Base-by-base conservation (phyloP, 768 basidiomycete genomes). In the Lentinula edodes region DNA sequence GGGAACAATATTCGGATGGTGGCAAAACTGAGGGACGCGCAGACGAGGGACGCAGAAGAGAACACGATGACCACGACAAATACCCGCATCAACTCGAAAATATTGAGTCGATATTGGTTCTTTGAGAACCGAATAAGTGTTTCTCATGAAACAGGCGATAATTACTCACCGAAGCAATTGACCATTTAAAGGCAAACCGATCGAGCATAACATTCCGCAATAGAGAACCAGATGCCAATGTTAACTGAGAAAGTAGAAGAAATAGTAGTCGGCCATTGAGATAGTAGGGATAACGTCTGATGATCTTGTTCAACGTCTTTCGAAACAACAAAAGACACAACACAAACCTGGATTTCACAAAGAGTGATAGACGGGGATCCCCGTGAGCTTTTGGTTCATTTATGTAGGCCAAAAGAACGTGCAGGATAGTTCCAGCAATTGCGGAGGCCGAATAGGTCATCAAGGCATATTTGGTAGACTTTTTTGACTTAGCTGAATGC, bases 281-380 rank as follows among this genome's bases (percentile, higher is more conserved):
- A 66, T 90, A 86, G 64, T 84, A 83, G 0, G 88, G 89, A 62
- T 91, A 88, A 72, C 88, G 90, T 67, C 89, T 90, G 63, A 13
- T 60, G 46, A 34, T 60, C 62, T 41, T 23, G 38, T 59, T 42
- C 20, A 61, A 36, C 45, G 50, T 52, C 28, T 28, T 38, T 15
- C 34, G 8, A 16, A 18, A 56, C n/a, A 54, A 10, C 45, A 9
- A 23, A 36, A 18, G 20, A 48, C n/a, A 32, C 20, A 39, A 45
- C 4, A 8, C 61, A 48, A 61, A 88, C 90, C 76, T 86, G 36
- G 88, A 90, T 63, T 84, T 86, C 15, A 88, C 83, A 60, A 91
- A 90, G 0, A 90, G 18, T 0, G 74, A 71, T 6, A 91, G 69
- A 43, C 72, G 76, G 15, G 79, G 69, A 62, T 83, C 80, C 1